These are phyloP conservation scores for Colletotrichum limetticola DNA, from an alignment of 2,329 filamentous ascomycete species.

Conservation along the genomic window DNA sequence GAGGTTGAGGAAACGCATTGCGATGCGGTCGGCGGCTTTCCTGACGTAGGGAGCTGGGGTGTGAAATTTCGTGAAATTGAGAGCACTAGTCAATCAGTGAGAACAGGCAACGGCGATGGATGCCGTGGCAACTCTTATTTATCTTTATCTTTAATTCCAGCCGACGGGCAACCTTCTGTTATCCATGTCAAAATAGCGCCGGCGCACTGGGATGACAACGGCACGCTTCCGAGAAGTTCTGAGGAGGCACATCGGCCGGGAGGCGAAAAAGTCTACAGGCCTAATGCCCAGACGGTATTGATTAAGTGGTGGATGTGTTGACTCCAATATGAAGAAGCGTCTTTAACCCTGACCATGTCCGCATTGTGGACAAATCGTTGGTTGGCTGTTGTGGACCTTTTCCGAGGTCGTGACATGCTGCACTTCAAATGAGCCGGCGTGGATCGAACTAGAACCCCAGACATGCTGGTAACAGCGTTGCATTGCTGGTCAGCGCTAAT, in stretches of 20 bases:
- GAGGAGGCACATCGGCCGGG: background rate
- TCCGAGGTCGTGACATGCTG: background rate
- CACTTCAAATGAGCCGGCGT: background rate
- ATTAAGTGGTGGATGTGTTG: no score
- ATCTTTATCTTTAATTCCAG: background rate
- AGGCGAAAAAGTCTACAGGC: background rate
- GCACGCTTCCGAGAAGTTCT: background rate
- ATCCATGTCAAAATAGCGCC: background rate
- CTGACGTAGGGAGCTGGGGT: background rate
- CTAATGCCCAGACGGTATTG: background rate
- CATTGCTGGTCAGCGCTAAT: conserved; percentile 23
- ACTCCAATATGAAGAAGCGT: background rate
- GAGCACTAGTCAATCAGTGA: no score
- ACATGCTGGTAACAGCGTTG: background rate
- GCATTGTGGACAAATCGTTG: conserved; percentile 5
- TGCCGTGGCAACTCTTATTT: background rate
- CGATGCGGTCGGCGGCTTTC: background rate
- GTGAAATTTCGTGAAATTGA: background rate
- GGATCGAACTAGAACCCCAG: background rate
- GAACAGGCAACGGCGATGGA: no score
- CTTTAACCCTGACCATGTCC: background rate
- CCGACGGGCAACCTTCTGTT: background rate
- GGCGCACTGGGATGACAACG: background rate
- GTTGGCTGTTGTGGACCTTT: background rate
- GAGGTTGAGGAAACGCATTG: background rate